Evolutionary conservation across 257 asterid genomes (phyloP).

Genomic region (Solanum tacnaense): DNA sequence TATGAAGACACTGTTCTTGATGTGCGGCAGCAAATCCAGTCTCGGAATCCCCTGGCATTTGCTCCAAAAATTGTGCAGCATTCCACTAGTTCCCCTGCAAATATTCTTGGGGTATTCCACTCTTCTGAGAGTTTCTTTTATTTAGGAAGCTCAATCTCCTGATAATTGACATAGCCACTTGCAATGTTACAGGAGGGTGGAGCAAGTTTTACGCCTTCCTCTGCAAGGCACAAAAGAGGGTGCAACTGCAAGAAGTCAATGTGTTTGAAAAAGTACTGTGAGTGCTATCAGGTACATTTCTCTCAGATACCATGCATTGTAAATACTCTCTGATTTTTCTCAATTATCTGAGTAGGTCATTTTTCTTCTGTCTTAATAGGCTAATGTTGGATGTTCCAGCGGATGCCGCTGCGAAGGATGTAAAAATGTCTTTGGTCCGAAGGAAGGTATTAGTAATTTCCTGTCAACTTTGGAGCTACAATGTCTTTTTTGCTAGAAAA

Average conservation of each 20-base stretch:
- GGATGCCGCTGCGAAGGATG: constrained; percentile 92
- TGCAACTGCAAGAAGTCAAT: constrained; percentile 88
- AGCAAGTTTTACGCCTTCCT: constrained; percentile 33
- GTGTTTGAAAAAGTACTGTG: constrained; percentile 77
- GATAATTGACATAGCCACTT: not conserved
- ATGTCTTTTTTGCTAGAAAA: not conserved
- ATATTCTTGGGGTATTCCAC: constrained; percentile 28
- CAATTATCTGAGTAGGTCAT: not conserved
- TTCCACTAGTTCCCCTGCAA: constrained; percentile 21
- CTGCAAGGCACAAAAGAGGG: constrained; percentile 75
- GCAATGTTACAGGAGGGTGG: constrained; percentile 38
- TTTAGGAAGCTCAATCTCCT: not conserved
- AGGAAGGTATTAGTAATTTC: constrained; percentile 46
- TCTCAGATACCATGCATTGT: not conserved
- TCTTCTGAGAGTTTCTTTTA: constrained; percentile 1
- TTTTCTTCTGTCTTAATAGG: constrained; percentile 23
- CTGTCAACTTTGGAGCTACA: not conserved
- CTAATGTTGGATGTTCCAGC: constrained; percentile 74
- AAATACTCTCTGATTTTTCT: not conserved
- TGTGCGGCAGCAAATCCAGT: constrained; percentile 44
- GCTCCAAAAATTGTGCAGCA: constrained; percentile 47
- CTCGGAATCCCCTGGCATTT: constrained; percentile 74
- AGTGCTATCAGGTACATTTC: constrained; percentile 67
- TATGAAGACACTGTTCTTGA: constrained; percentile 49
- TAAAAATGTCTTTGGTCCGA: constrained; percentile 49